Conservation (phyloP, 2,329 filamentous ascomycete genomes). For the Akanthomyces muscarius region DNA sequence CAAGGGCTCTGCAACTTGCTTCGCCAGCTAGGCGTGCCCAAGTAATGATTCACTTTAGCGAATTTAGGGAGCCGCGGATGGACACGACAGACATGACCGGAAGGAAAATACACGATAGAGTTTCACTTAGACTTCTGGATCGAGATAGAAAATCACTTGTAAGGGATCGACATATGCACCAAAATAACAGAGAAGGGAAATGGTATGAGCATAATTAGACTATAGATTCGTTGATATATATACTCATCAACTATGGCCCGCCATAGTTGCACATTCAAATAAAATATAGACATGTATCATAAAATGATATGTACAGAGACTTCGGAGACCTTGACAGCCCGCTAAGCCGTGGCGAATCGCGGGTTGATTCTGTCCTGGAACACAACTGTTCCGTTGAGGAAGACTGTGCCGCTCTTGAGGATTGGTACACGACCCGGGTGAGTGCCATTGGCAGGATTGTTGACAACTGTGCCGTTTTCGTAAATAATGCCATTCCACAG, state of each 20-base stretch:
- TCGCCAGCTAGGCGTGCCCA: slow-evolving; percentile 11
- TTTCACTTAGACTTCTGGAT: neutral
- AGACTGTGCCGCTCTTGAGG: slow-evolving; percentile 26
- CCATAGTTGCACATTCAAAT: neutral
- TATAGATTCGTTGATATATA: neutral
- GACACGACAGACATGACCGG: neutral
- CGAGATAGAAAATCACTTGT: neutral
- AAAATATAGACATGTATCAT: neutral
- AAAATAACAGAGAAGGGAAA: neutral
- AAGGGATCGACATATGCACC: neutral
- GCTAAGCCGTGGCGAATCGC: slow-evolving; percentile 2
- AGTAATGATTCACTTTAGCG: neutral
- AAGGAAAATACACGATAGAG: too few relatives aligned
- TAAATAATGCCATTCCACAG: slow-evolving; percentile 31
- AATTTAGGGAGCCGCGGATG: neutral
- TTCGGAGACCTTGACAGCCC: neutral
- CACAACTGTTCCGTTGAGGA: slow-evolving; percentile 25
- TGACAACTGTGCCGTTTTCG: slow-evolving; percentile 27
- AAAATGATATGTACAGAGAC: slow-evolving; percentile 4
- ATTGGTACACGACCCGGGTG: slow-evolving; percentile 22
- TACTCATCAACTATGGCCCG: slow-evolving; percentile 5
- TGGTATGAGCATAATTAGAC: neutral
- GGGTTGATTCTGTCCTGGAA: slow-evolving; percentile 23
- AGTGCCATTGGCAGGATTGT: slow-evolving; percentile 23
- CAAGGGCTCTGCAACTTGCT: slow-evolving; percentile 4